These are phyloP conservation scores for Rhodotorula sp. DNA, from an alignment of 1,284 basidiomycete species.

Conservation along the genomic window DNA sequence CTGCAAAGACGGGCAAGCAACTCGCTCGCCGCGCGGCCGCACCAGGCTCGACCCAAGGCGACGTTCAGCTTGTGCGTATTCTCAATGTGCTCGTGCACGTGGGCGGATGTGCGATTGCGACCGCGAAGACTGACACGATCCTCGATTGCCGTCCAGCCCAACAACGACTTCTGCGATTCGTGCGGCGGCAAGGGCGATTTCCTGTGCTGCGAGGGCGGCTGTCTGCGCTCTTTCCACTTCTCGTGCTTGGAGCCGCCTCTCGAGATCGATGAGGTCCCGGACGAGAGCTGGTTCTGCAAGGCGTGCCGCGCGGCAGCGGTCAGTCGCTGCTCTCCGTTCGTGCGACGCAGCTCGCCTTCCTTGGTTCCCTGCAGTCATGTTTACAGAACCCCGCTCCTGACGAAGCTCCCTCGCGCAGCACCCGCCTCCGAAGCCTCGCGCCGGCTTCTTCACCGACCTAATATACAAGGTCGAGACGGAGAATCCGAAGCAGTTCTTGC, in stretches of 20 bases:
- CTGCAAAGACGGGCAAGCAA: constrained; percentile 32
- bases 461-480: constrained; percentile 46
- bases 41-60: constrained; percentile 8
- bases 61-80: constrained; percentile 17
- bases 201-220: constrained; percentile 76
- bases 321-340: constrained; percentile 1
- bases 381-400: background rate
- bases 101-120: too few relatives aligned
- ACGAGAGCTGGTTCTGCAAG: constrained; percentile 81
- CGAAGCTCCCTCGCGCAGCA: constrained; percentile 18
- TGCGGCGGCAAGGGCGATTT: constrained; percentile 77
- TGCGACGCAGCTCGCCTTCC: too few relatives aligned
- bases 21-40: constrained; percentile 26
- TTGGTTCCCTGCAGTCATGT: background rate
- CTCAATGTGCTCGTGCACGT: background rate
- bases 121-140: background rate
- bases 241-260: constrained; percentile 94
- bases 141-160: constrained; percentile 58
- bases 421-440: constrained; percentile 27
- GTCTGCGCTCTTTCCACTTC: constrained; percentile 92
- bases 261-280: constrained; percentile 74
- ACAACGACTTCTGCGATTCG: constrained; percentile 92
- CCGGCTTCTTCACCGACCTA: constrained; percentile 47
- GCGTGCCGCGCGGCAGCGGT: constrained; percentile 39
- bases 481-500: constrained; percentile 49